A percentile compares a stretch with the other conserved stretches of the same genome.
Evolutionary conservation across 805 yeast species (phyloP).

Genomic region (Hanseniaspora valbyensis): DNA sequence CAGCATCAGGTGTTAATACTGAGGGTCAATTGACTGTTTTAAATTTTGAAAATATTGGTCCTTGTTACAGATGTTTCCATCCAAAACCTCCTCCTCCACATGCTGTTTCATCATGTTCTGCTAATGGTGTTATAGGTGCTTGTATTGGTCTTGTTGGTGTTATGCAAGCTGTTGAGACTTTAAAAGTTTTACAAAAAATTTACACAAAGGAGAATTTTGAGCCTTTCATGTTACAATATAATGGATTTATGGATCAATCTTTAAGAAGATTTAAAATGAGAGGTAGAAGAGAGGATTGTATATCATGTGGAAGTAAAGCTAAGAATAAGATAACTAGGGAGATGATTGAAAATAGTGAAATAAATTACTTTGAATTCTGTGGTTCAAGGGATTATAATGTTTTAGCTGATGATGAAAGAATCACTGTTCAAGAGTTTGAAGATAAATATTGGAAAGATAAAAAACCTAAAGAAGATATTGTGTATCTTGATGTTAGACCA

Average conservation of each 20-base stretch:
- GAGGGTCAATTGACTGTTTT: slow-evolving; percentile 83
- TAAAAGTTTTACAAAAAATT: slow-evolving; percentile 55
- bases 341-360: slow-evolving; percentile 35
- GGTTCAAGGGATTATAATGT: slow-evolving; percentile 45
- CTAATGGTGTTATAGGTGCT: slow-evolving; percentile 91
- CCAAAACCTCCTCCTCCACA: slow-evolving; percentile 84
- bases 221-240: slow-evolving; percentile 60
- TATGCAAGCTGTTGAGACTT: slow-evolving; percentile 77
- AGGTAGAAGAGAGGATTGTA: slow-evolving; percentile 47
- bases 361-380: slow-evolving; percentile 67
- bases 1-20: slow-evolving; percentile 83
- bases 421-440: slow-evolving; percentile 32
- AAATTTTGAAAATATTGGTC: slow-evolving; percentile 57
- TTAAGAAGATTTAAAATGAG: slow-evolving; percentile 74
- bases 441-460: slow-evolving; percentile 25
- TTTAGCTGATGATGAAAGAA: slow-evolving; percentile 36
- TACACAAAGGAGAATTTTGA: slow-evolving; percentile 44
- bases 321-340: slow-evolving; percentile 34
- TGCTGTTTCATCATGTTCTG: slow-evolving; percentile 73
- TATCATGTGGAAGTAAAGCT: slow-evolving; percentile 50
- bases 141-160: slow-evolving; percentile 89
- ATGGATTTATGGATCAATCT: slow-evolving; percentile 55
- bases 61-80: slow-evolving; percentile 89
- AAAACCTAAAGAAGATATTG: slow-evolving; percentile 19
- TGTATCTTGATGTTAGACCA: slow-evolving; percentile 71